Conservation (phyloP, 73 alveolate species). For the Symbiodinium natans region DNA sequence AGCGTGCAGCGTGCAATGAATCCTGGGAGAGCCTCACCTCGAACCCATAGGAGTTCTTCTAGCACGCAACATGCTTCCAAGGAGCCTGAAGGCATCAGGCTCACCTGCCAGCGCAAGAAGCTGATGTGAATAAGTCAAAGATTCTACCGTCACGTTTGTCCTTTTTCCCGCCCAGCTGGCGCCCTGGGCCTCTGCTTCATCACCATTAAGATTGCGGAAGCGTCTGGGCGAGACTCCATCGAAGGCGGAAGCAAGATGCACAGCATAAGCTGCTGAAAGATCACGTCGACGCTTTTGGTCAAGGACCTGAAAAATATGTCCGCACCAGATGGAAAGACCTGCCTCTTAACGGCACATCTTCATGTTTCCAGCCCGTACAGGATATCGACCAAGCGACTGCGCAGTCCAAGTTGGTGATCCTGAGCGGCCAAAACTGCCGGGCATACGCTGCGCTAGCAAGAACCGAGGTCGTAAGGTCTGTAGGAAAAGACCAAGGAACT, state of each 20-base stretch:
- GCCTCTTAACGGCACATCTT: not conserved
- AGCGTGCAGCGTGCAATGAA: too few relatives aligned
- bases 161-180: not conserved
- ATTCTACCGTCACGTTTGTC: too few relatives aligned
- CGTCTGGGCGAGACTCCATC: not conserved
- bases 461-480: not conserved
- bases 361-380: not conserved
- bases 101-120: not conserved
- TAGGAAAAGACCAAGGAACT: not conserved
- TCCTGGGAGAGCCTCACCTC: too few relatives aligned
- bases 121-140: too few relatives aligned
- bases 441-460: not conserved
- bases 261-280: slow-evolving; percentile 31
- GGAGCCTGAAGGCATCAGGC: not conserved
- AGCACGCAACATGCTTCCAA: not conserved
- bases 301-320: not conserved
- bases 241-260: slow-evolving; percentile 38
- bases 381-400: not conserved
- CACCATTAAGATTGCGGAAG: slow-evolving; percentile 37
- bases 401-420: slow-evolving; percentile 41
- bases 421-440: not conserved
- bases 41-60: too few relatives aligned
- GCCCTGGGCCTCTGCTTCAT: slow-evolving; percentile 6
- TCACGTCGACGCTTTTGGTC: slow-evolving; percentile 26
- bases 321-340: not conserved